Evolutionary conservation across 352 stramenopile species (phyloP).

Genomic region (Thalassiosira mediterranea): DNA sequence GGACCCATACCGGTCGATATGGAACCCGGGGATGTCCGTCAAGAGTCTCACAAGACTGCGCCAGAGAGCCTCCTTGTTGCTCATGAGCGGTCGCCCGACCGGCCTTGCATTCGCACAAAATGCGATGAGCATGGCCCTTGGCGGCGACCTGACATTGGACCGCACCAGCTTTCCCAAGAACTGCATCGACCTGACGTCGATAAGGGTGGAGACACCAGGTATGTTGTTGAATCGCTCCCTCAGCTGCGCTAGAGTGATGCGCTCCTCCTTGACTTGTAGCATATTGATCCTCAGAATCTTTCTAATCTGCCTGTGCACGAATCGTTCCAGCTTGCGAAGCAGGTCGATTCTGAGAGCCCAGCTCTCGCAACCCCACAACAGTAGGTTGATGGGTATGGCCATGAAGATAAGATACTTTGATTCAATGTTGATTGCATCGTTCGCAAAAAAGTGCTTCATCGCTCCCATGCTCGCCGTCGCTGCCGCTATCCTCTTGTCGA

Average conservation of each 20-base stretch:
- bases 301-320: constrained; percentile 8
- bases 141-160: background rate
- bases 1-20: background rate
- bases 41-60: background rate
- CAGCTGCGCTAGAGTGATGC: constrained; percentile 17
- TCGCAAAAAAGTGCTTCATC: background rate
- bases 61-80: constrained; percentile 1
- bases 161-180: constrained; percentile 24
- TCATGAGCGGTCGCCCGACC: background rate
- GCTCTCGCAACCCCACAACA: constrained; percentile 41
- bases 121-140: background rate
- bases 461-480: background rate
- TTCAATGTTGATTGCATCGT: constrained; percentile 8
- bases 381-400: constrained; percentile 28
- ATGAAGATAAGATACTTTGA: constrained; percentile 27
- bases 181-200: constrained; percentile 5
- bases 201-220: background rate
- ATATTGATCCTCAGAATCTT: constrained; percentile 32
- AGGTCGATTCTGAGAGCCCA: constrained; percentile 23
- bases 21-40: background rate
- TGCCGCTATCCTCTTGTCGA: background rate
- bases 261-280: constrained; percentile 21
- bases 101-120: background rate
- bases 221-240: constrained; percentile 29
- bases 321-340: constrained; percentile 23